Evolutionary conservation across 139 green algal genomes (phyloP).

Genomic region (Astrephomene gubernaculifera): DNA sequence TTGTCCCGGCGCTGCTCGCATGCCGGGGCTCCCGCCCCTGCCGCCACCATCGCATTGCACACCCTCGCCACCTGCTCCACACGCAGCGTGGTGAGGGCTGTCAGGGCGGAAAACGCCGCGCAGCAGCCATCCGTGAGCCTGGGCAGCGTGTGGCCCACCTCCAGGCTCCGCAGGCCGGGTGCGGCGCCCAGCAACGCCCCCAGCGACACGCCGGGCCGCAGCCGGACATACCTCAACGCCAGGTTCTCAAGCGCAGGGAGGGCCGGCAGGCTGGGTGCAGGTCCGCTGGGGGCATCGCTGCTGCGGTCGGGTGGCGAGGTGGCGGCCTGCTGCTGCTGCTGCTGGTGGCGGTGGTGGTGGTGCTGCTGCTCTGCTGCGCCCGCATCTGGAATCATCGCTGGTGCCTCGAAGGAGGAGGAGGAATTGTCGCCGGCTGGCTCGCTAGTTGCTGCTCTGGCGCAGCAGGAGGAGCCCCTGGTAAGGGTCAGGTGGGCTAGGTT

Average conservation of each 20-base stretch:
- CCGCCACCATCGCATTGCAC: background rate
- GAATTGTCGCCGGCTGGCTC: too few species aligned
- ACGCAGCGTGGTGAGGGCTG: slow-evolving; percentile 32
- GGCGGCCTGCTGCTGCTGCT: background rate
- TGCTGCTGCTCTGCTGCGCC: too few species aligned
- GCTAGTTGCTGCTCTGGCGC: too few species aligned
- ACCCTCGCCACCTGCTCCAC: background rate
- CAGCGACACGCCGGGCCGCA: background rate
- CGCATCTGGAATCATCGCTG: too few species aligned
- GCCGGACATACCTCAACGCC: slow-evolving; percentile 3
- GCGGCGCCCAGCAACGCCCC: background rate
- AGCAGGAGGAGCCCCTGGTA: too few species aligned
- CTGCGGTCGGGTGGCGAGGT: background rate
- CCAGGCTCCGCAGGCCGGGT: slow-evolving; percentile 20
- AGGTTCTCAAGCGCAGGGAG: slow-evolving; percentile 20
- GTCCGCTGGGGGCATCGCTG: background rate
- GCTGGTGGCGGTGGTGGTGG: background rate
- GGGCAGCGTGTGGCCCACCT: slow-evolving; percentile 17
- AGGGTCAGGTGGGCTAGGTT: too few species aligned
- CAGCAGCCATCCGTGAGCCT: background rate
- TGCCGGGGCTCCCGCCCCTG: background rate
- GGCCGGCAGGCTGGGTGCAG: background rate
- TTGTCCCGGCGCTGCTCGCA: background rate
- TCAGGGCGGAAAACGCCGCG: background rate
- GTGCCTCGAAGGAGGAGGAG: too few species aligned